Evolutionary conservation across 768 basidiomycete species (phyloP), one percentile per base, ranked within the genome.

Genomic region (Pleurotus ostreatus): DNA sequence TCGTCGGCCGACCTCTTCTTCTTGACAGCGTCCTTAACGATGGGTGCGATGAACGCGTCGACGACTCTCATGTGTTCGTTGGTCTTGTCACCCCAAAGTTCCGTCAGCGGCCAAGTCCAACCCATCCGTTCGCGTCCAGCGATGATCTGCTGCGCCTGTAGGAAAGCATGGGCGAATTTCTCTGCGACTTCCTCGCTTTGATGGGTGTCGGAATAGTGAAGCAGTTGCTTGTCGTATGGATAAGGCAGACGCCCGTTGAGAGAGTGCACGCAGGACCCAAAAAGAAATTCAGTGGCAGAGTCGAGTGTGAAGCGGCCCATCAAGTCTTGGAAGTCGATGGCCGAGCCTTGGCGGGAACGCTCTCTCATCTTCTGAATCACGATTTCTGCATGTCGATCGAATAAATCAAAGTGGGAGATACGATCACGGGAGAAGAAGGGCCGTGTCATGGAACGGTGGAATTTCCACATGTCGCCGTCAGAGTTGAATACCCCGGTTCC

Each of bases 401-500:
- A 86, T 2, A 81, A 66, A 5, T 84, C 78, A 52, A 84, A 86
- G 61, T 86, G 77, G 59, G 75, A 77, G 59, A 85, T 81, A 34
- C 78, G 68, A 57, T 85, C 84, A 8, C 74, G 74, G 18, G 72
- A 79, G 65, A 86, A 86, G 71, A 83, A 83, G 1, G 85, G 84
- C 0, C 85, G 78, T 0, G 82, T 81, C 66, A 84, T 84, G 4
- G 77, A 77, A 16, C 84, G 78, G 61, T 85, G 83, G 61, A 85
- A 85, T 63, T 78, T 81, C 81, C 80, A 82, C 71, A 78, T 75
- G 1, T 86, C 83, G 77, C 85, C 85, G 54, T 87, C 84, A 11
- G 83, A 80, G 60, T 88, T 87, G 65, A 88, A 88, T 4, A 88
- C 81, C 0, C 87, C 87, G 9, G 76, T 75, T 0, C 87, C 87